Percentiles rank a stretch among this genome's conserved stretches.
Evolutionary conservation across 495 filamentous ascomycete genomes (phyloP).

Genomic region (Penicillium verhagenii): DNA sequence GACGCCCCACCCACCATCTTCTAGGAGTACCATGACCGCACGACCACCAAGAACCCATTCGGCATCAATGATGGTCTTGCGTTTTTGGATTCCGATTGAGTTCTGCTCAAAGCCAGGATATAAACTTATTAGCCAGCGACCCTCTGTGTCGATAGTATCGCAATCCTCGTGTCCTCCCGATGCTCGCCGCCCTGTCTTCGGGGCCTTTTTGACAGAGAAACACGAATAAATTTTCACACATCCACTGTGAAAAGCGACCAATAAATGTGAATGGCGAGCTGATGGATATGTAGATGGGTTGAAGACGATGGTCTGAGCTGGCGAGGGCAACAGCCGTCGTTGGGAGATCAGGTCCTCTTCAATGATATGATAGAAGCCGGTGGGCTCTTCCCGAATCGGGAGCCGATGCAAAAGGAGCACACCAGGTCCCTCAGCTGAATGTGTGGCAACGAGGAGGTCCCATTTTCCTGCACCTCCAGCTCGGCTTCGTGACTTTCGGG

Average conservation of each 20-base stretch:
- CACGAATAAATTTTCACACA: constrained; percentile 66
- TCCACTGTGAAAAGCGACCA: constrained; percentile 66
- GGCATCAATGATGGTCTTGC: constrained; percentile 79
- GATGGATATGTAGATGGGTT: constrained; percentile 64
- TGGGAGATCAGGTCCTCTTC: constrained; percentile 55
- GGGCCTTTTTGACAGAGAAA: constrained; percentile 30
- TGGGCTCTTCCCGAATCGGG: constrained; percentile 35
- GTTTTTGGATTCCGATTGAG: constrained; percentile 38
- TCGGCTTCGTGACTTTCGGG: constrained; percentile 29
- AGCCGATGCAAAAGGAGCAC: constrained; percentile 57
- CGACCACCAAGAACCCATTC: constrained; percentile 81
- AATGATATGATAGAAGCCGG: constrained; percentile 32
- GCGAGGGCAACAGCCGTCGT: constrained; percentile 61
- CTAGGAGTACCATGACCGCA: constrained; percentile 71
- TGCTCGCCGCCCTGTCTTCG: constrained; percentile 25
- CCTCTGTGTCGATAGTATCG: constrained; percentile 36
- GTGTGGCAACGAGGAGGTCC: constrained; percentile 59
- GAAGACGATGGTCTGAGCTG: constrained; percentile 67
- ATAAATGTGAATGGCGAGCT: constrained; percentile 56
- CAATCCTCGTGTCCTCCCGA: constrained; percentile 30
- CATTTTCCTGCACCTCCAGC: constrained; percentile 34
- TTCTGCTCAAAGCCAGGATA: constrained; percentile 61
- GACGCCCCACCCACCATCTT: constrained; percentile 90
- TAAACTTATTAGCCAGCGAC: constrained; percentile 66
- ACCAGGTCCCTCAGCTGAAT: constrained; percentile 67